A percentile compares a stretch with the other conserved stretches of the same genome.
Evolutionary conservation across 2,329 filamentous ascomycete genomes (phyloP).

Genomic region (Ophiostoma australiae): DNA sequence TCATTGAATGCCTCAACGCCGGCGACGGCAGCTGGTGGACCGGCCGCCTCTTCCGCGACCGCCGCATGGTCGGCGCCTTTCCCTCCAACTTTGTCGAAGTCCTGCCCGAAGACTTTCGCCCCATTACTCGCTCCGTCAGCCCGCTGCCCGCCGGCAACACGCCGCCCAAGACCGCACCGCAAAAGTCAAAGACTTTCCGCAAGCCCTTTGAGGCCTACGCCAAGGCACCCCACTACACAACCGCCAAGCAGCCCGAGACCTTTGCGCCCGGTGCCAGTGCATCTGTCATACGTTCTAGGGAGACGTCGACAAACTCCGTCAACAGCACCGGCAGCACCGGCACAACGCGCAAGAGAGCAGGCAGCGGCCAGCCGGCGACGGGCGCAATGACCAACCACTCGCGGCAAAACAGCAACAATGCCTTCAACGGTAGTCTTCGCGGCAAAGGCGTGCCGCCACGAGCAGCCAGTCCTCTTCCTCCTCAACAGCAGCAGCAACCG

Average conservation of each 20-base stretch:
- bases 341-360: not conserved
- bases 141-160: conserved; percentile 54
- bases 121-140: conserved; percentile 58
- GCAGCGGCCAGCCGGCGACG: not conserved
- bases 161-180: conserved; percentile 50
- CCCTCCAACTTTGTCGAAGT: conserved; percentile 97
- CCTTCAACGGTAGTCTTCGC: conserved; percentile 20
- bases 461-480: not conserved
- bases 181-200: conserved; percentile 60
- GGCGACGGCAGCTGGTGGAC: conserved; percentile 99
- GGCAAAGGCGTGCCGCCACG: not conserved
- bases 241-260: conserved; percentile 56
- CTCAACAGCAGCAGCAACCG: conserved; percentile 27
- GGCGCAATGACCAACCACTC: not conserved
- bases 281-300: conserved; percentile 31
- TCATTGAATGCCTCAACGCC: conserved; percentile 97
- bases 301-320: conserved; percentile 41
- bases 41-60: conserved; percentile 81
- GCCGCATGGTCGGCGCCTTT: conserved; percentile 85
- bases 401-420: conserved; percentile 24
- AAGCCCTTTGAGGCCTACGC: conserved; percentile 64
- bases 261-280: conserved; percentile 41
- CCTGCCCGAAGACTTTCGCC: conserved; percentile 77
- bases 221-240: conserved; percentile 62
- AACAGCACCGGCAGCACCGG: conserved; percentile 28